phyloP scores from a whole-genome alignment of 345 rosid genomes.

The Linum tenue region DNA sequence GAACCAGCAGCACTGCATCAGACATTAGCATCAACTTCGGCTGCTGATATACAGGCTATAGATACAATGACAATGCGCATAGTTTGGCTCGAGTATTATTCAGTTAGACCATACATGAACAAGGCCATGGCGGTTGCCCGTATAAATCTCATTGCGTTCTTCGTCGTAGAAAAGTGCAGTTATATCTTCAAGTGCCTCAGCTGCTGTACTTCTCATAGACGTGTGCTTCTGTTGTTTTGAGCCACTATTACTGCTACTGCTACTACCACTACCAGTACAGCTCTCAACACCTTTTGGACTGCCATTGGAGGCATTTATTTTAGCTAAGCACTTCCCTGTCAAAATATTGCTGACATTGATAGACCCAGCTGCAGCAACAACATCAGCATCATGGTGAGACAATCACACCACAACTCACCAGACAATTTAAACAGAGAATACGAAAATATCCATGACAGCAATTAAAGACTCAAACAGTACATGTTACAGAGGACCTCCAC shows the following conservation, averaged over 20 bases:
- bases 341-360: conserved; percentile 85
- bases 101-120: conserved; percentile 92
- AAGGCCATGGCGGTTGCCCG: conserved; percentile 71
- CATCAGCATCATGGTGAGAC: background rate
- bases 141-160: conserved; percentile 90
- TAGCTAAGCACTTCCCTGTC: conserved; percentile 93
- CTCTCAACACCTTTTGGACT: conserved; percentile 32
- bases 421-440: background rate
- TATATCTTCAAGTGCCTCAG: conserved; percentile 82
- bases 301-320: conserved; percentile 59
- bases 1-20: background rate
- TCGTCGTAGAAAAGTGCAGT: conserved; percentile 87
- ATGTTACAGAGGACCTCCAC: background rate
- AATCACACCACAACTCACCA: background rate
- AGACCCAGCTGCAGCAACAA: conserved; percentile 61
- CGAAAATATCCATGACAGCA: background rate
- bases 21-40: background rate
- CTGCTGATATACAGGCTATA: background rate
- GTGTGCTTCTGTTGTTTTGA: conserved; percentile 20
- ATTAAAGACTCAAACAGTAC: background rate
- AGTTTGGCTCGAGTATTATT: conserved; percentile 12
- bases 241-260: conserved; percentile 35
- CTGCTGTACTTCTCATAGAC: conserved; percentile 43
- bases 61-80: background rate
- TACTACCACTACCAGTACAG: conserved; percentile 32